Conservation (phyloP, 1,284 basidiomycete species). For the Sutorius eximius region DNA sequence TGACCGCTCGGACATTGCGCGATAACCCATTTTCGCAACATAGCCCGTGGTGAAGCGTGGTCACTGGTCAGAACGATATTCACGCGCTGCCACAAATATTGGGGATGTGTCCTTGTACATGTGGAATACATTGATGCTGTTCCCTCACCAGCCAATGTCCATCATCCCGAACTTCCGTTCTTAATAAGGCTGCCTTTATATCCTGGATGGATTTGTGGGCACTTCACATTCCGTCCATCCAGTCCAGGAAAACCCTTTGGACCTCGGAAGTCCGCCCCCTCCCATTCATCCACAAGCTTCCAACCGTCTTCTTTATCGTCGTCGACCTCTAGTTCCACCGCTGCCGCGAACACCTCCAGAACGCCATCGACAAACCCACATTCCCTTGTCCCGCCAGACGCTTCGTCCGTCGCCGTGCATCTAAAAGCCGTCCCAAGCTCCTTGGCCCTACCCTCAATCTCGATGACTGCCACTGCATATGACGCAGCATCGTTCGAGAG, state of each 20-base stretch:
- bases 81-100: constrained; percentile 12
- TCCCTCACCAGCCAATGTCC: constrained; percentile 11
- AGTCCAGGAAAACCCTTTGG: background rate
- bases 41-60: background rate
- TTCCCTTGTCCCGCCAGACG: background rate
- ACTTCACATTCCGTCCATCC: background rate
- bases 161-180: constrained; percentile 1
- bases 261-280: background rate
- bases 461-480: background rate
- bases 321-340: background rate
- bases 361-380: background rate
- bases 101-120: constrained; percentile 1
- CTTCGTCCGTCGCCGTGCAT: background rate
- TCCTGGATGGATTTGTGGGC: background rate
- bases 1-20: background rate
- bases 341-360: background rate
- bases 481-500: background rate
- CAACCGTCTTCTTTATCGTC: background rate
- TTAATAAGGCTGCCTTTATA: constrained; percentile 2
- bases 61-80: background rate
- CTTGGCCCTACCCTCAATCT: background rate
- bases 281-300: background rate
- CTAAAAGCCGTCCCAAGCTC: background rate
- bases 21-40: constrained; percentile 1
- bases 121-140: constrained; percentile 6